Base-by-base conservation (phyloP, 2,329 filamentous ascomycete species). In the Fusarium ramigenum region DNA sequence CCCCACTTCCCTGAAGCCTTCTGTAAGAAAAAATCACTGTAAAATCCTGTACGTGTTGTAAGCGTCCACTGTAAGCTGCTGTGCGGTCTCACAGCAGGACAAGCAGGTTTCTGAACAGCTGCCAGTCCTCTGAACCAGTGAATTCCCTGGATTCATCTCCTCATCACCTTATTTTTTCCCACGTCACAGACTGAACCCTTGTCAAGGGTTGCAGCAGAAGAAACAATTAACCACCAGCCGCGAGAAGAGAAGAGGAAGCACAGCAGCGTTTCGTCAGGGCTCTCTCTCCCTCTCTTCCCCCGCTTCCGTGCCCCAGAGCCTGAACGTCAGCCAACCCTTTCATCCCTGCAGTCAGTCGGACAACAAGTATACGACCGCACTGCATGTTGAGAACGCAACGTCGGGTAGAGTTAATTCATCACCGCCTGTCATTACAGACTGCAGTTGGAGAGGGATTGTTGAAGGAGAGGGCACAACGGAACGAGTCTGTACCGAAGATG, bases 251-350 rank as follows among this genome's bases (percentile, higher is more conserved):
- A 60, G 60, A 71, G 57, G 60, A 69, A 66, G 40, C 40, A 37
- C 54, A 50, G 25, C 37, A 50, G 40, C 32, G 52, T 62, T 65
- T 70, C 57, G 53, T 68, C 63, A 58, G 19, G 40, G 54, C 54
- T 46, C 25, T 25, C 25, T 25, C 25, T 25, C 25, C 25, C 25
- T 5, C 34, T 37, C 3, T 37, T 62, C 52, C 61, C 66, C 68
- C 72, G 61, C 62, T 47, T 69, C 47, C 23, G 21, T 44, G 43
- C 47, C 67, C 66, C 63, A 40, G 66, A 65, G 46, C 61, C 42
- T 49, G 50, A 61, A 73, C 52, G 50, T 70, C 69, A 73, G 56
- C 66, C 69, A 75, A 58, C 43, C 66, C 54, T 23, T 36, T 56
- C 37, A 70, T 66, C 72, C 66, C 66, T 73, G 71, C 47, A 50